phyloP scores from a whole-genome alignment of 257 asterid species.

The Plectranthus barbatus region DNA sequence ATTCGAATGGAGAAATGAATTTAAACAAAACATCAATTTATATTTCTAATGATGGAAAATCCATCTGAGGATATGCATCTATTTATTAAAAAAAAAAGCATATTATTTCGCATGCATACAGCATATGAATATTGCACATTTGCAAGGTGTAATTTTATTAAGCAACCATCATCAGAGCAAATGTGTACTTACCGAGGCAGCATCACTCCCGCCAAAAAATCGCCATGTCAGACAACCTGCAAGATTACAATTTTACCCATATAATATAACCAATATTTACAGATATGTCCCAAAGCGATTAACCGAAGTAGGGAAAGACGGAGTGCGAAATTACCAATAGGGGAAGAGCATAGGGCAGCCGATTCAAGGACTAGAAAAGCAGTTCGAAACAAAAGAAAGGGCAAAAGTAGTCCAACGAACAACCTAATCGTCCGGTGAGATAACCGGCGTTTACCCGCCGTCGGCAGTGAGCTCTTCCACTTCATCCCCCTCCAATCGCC shows the following conservation, averaged over 20 bases:
- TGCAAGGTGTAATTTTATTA: not conserved
- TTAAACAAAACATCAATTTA: not conserved
- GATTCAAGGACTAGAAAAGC: constrained; percentile 63
- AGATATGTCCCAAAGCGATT: not conserved
- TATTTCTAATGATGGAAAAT: not conserved
- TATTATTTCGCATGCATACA: not conserved
- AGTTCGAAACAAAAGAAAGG: constrained; percentile 48
- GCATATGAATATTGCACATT: too few species aligned
- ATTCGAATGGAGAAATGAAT: not conserved
- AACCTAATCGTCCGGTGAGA: constrained; percentile 43
- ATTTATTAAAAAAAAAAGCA: not conserved
- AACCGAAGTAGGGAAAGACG: not conserved
- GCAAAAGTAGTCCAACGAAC: constrained; percentile 47
- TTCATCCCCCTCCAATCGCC: constrained; percentile 28
- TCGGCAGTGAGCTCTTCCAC: constrained; percentile 28
- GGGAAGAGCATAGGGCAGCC: constrained; percentile 58
- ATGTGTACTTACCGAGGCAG: constrained; percentile 40
- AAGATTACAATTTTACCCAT: constrained; percentile 1
- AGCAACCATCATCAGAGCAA: not conserved
- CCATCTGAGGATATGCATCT: not conserved
- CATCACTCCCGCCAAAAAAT: constrained; percentile 72
- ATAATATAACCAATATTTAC: not conserved
- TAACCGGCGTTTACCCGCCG: constrained; percentile 32
- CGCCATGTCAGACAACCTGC: constrained; percentile 71
- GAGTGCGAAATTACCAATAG: constrained; percentile 36